Conservation (phyloP, 805 yeast genomes). For the Metschnikowia borealis region DNA sequence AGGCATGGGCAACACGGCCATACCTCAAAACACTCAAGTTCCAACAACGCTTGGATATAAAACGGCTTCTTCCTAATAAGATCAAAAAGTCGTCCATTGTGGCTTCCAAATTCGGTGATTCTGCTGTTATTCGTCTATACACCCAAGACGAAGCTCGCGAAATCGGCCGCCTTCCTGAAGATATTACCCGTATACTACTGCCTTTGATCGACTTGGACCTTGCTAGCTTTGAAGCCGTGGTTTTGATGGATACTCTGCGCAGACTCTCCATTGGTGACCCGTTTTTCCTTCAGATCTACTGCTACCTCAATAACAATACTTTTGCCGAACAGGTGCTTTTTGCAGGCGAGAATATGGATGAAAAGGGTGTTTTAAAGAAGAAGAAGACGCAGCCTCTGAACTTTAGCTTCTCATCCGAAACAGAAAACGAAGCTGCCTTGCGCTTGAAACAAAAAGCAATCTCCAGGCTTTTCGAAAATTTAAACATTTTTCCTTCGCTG, state of each 20-base stretch:
- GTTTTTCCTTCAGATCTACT: conserved; percentile 65
- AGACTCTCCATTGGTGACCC: conserved; percentile 72
- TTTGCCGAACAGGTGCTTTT: conserved; percentile 19
- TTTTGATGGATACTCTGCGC: conserved; percentile 52
- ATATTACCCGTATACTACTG: conserved; percentile 58
- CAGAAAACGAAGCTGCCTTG: conserved; percentile 47
- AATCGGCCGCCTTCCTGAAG: conserved; percentile 74
- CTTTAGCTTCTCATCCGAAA: conserved; percentile 40
- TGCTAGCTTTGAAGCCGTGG: conserved; percentile 51
- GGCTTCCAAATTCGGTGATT: conserved; percentile 21
- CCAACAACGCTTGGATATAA: conserved; percentile 41
- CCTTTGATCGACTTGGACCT: conserved; percentile 58
- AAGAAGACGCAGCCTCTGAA: conserved; percentile 16
- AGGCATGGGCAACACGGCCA: conserved; percentile 73
- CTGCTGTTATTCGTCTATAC: conserved; percentile 34
- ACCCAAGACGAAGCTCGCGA: conserved; percentile 42
- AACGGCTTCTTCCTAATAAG: conserved; percentile 29
- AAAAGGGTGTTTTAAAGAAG: conserved; percentile 3
- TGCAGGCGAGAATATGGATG: conserved; percentile 1
- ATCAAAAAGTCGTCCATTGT: conserved; percentile 15
- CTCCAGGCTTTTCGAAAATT: conserved; percentile 49
- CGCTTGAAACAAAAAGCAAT: conserved; percentile 55
- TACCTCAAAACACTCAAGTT: conserved; percentile 44
- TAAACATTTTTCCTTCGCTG: conserved; percentile 28
- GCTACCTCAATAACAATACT: conserved; percentile 47